These are phyloP conservation scores for Cladophialophora bantiana DNA, from an alignment of 2,329 filamentous ascomycete genomes.

Conservation along the genomic window DNA sequence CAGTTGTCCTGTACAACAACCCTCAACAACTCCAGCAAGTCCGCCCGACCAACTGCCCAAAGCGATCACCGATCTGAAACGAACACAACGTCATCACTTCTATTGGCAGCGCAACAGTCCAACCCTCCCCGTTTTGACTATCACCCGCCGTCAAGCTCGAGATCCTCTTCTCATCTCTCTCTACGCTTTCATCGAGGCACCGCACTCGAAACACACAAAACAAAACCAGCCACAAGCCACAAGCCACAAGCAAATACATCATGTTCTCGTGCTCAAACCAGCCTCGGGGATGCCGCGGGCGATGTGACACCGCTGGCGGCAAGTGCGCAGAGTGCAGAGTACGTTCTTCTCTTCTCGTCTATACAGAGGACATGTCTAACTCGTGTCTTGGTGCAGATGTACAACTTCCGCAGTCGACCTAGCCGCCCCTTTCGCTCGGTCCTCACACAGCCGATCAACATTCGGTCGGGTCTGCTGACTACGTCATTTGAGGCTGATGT, in stretches of 20 bases:
- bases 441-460: conserved; percentile 51
- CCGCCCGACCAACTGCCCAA: neutral
- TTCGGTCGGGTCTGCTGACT: conserved; percentile 47
- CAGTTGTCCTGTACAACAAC: conserved; percentile 6
- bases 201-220: neutral
- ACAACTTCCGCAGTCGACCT: conserved; percentile 44
- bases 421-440: conserved; percentile 49
- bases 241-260: conserved; percentile 26
- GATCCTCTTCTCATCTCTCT: neutral
- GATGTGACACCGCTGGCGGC: conserved; percentile 51
- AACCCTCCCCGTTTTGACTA: neutral
- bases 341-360: conserved; percentile 40
- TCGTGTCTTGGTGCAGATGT: conserved; percentile 33
- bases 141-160: neutral
- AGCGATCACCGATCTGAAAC: conserved; percentile 3
- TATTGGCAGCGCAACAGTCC: neutral
- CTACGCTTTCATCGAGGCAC: neutral
- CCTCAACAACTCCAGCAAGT: neutral
- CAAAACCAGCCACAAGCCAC: neutral
- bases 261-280: conserved; percentile 59
- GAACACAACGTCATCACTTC: conserved; percentile 7
- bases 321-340: conserved; percentile 56
- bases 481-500: conserved; percentile 36
- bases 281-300: conserved; percentile 56
- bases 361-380: conserved; percentile 19